Percentiles rank a stretch among this genome's conserved stretches.
These are phyloP conservation scores for Amanita rimosa DNA, from an alignment of 768 basidiomycete species.

Conservation along the genomic window DNA sequence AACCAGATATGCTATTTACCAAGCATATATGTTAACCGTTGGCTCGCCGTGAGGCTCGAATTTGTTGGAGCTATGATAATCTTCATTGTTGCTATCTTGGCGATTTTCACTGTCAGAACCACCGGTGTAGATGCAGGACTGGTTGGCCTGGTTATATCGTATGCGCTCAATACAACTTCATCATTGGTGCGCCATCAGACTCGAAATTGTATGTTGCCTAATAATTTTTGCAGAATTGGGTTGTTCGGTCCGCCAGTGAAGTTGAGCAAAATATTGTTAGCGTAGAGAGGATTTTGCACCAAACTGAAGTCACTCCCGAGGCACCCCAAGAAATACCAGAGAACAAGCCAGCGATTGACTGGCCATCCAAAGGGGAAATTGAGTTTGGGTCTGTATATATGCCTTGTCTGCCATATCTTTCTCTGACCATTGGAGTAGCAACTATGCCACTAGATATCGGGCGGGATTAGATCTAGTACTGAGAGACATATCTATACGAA, in stretches of 20 bases:
- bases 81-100: slow-evolving; percentile 53
- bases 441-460: slow-evolving; percentile 73
- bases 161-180: slow-evolving; percentile 77
- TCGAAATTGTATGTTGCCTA: background rate
- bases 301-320: slow-evolving; percentile 63
- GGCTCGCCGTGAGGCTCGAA: slow-evolving; percentile 79
- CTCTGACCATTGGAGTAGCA: slow-evolving; percentile 20
- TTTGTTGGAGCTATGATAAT: slow-evolving; percentile 78
- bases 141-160: slow-evolving; percentile 78
- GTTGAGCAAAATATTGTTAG: slow-evolving; percentile 88
- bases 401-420: background rate
- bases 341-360: slow-evolving; percentile 36
- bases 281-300: slow-evolving; percentile 80
- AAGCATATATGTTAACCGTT: slow-evolving; percentile 67
- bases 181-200: slow-evolving; percentile 43
- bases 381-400: slow-evolving; percentile 50
- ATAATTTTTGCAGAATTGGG: slow-evolving; percentile 48
- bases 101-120: slow-evolving; percentile 60
- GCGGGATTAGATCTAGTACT: slow-evolving; percentile 71
- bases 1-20: slow-evolving; percentile 76
- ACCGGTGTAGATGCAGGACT: slow-evolving; percentile 79
- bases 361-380: slow-evolving; percentile 69
- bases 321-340: slow-evolving; percentile 62
- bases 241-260: slow-evolving; percentile 74
- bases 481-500: slow-evolving; percentile 58